Conservation (phyloP, 2,329 filamentous ascomycete species). For the Sarocladiaceae sp. region DNA sequence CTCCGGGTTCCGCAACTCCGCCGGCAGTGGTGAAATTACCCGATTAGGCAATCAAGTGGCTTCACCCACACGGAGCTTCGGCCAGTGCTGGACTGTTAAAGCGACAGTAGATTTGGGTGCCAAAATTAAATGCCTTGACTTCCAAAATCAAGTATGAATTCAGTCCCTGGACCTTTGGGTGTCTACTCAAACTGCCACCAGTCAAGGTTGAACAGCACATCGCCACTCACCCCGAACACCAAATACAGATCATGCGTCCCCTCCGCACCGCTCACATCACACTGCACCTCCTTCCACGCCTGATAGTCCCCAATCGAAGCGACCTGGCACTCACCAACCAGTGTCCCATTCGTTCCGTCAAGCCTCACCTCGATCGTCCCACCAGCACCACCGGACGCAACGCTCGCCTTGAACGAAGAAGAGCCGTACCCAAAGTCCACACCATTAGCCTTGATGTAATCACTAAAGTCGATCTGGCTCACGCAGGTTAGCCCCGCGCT, state of each 20-base stretch:
- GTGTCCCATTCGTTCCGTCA: constrained; percentile 17
- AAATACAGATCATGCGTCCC: constrained; percentile 17
- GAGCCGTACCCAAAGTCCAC: constrained; percentile 22
- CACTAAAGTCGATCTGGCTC: constrained; percentile 19
- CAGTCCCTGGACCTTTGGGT: no score
- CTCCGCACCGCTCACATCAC: constrained; percentile 15
- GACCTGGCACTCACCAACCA: constrained; percentile 20
- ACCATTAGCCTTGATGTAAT: constrained; percentile 25
- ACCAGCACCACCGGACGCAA: constrained; percentile 17
- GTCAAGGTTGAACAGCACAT: constrained; percentile 17
- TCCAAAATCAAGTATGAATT: no score
- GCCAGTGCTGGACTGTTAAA: no score
- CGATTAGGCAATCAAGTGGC: no score
- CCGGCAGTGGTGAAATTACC: no score
- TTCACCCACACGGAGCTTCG: no score
- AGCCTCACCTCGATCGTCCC: constrained; percentile 21
- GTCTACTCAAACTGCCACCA: constrained; percentile 20
- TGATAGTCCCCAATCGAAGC: constrained; percentile 20
- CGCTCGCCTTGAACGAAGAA: constrained; percentile 17
- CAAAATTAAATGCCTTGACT: no score
- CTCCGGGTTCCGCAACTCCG: no score
- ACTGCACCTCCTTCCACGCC: constrained; percentile 16
- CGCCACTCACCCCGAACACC: constrained; percentile 15
- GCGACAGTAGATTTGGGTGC: no score
- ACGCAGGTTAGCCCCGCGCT: constrained; percentile 20